Conservation (phyloP, 2,329 filamentous ascomycete species). For the Aspergillus awamori region DNA sequence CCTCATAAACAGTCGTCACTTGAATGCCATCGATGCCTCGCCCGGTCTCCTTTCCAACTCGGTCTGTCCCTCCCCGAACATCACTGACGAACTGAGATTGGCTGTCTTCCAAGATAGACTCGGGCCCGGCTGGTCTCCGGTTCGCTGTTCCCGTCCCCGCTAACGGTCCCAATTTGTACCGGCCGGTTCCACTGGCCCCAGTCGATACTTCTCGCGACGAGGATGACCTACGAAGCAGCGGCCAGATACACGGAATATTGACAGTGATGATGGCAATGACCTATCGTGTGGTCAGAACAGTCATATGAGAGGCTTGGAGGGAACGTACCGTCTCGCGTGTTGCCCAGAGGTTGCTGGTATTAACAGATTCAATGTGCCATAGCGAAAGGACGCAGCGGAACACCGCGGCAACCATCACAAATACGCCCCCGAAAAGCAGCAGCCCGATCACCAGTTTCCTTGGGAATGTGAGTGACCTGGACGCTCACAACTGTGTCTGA, state of each 20-base stretch:
- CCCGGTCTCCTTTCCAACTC: slow-evolving; percentile 18
- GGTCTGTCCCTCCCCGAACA: slow-evolving; percentile 8
- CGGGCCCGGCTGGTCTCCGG: slow-evolving; percentile 13
- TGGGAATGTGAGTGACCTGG: not conserved
- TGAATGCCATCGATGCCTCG: slow-evolving; percentile 19
- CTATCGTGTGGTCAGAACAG: slow-evolving; percentile 22
- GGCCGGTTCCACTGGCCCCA: slow-evolving; percentile 4
- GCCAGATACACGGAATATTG: slow-evolving; percentile 48
- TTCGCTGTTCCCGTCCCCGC: slow-evolving; percentile 4
- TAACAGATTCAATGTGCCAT: slow-evolving; percentile 40
- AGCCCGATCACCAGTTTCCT: slow-evolving; percentile 44
- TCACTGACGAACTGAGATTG: slow-evolving; percentile 1
- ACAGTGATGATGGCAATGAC: slow-evolving; percentile 51
- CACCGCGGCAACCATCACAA: slow-evolving; percentile 48
- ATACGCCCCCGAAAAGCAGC: slow-evolving; percentile 49
- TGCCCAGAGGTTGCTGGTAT: slow-evolving; percentile 47
- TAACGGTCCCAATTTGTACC: slow-evolving; percentile 13
- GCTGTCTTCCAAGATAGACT: slow-evolving; percentile 16
- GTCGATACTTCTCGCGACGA: slow-evolving; percentile 16
- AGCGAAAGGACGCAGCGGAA: slow-evolving; percentile 48
- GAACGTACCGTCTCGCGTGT: slow-evolving; percentile 46
- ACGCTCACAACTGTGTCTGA: not conserved
- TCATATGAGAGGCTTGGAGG: not conserved
- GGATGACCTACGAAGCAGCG: slow-evolving; percentile 38
- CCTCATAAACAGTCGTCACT: slow-evolving; percentile 27